Evolutionary conservation across 495 filamentous ascomycete species (phyloP).

Genomic region (Trichoderma gamsii): DNA sequence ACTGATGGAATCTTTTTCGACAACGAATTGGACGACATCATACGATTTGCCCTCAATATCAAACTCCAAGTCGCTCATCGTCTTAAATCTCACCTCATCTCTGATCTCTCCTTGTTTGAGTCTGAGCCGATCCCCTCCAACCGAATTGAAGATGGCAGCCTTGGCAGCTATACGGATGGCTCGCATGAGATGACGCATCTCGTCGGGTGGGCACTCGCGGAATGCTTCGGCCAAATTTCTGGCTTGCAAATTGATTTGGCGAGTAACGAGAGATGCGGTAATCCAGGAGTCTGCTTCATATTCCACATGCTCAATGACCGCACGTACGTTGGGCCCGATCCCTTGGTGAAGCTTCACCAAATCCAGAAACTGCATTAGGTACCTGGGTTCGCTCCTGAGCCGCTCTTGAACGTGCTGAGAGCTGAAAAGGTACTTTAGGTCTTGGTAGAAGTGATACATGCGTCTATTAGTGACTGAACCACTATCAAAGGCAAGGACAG

Average conservation of each 20-base stretch:
- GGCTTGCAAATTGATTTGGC: slow-evolving; percentile 88
- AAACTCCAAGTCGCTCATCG: slow-evolving; percentile 71
- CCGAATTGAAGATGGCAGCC: slow-evolving; percentile 72
- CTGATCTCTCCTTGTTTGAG: slow-evolving; percentile 88
- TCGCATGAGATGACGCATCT: slow-evolving; percentile 54
- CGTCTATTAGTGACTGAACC: slow-evolving; percentile 89
- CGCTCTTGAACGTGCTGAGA: slow-evolving; percentile 80
- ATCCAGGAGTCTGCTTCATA: slow-evolving; percentile 99
- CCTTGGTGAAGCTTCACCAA: slow-evolving; percentile 93
- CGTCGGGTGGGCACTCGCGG: slow-evolving; percentile 54
- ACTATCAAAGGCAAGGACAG: slow-evolving; percentile 83
- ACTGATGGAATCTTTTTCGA: slow-evolving; percentile 85
- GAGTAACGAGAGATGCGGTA: slow-evolving; percentile 84
- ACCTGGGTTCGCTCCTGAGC: slow-evolving; percentile 74
- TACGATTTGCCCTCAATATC: slow-evolving; percentile 53
- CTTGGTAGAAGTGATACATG: slow-evolving; percentile 94
- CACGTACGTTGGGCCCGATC: slow-evolving; percentile 88
- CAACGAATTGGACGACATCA: slow-evolving; percentile 76
- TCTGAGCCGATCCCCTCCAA: slow-evolving; percentile 79
- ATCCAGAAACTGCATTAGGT: slow-evolving; percentile 90
- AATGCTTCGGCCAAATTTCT: slow-evolving; percentile 85
- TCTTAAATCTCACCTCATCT: slow-evolving; percentile 72
- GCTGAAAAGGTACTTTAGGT: slow-evolving; percentile 81
- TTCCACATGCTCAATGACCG: slow-evolving; percentile 91
- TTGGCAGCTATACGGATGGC: slow-evolving; percentile 75